Base-by-base conservation (phyloP, 306 rosid species). In the Acacia acuminata region DNA sequence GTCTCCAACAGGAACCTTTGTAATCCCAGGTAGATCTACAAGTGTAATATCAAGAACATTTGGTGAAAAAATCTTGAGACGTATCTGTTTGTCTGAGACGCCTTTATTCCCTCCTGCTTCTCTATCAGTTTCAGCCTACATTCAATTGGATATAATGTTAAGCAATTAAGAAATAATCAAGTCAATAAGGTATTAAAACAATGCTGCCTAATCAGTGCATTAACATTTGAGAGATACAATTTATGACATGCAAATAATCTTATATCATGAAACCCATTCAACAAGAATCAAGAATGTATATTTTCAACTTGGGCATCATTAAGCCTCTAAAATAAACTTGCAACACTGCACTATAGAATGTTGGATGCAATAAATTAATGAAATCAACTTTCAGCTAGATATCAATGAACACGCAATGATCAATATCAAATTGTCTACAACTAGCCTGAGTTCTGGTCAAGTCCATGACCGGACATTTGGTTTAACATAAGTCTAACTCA, bases 1-100 rank as follows among this genome's bases (percentile, higher is more conserved):
- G 71, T 96, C 99, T 71, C 98, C 99, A 81, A 96, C 98, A 69
- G 99, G 99, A 85, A 94, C 99, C 91, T 96, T 96, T 1, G 99
- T 96, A 81, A 96, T 88, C 63, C 99, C 99, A 34, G 99, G 99
- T 45, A 96, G 92, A 92, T 96, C 99, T 73, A 96, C 99, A 73
- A 96, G 92, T 22, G 99, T 96, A 77, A 96, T 96, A 85, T 96
- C 99, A 67, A 96, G 97, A 82, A 96, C 99, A 88, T 91, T 94
- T 4, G 99, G 99, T 45, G 99, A 96, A 84, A 92, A 94, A 77
- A 96, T 96, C 89, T 92, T 96, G 84, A 96, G 86, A 72, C 99
- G 98, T 74, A 96, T 96, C 91, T 96, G 99, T 87, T 90, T 96
- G 89, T 96, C 99, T 61, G 99, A 90, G 82, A 96, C 99, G 51